Evolutionary conservation across 768 basidiomycete genomes (phyloP).

Genomic region (Saitozyma podzolica): DNA sequence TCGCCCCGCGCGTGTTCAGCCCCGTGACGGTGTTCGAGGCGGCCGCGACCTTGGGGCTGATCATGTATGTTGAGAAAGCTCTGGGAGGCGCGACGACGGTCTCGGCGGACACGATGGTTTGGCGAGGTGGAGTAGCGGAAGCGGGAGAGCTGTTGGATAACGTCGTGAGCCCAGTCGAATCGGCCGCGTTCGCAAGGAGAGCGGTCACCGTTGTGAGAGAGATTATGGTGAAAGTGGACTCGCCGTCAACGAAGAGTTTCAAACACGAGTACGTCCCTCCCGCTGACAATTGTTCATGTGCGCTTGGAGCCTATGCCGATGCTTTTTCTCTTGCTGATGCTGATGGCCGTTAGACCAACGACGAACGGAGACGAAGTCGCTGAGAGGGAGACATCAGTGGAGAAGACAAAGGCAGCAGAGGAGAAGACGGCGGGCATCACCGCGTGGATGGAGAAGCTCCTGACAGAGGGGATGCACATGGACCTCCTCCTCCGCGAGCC

Average conservation of each 20-base stretch:
- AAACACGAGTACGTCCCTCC: neutral
- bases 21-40: slow-evolving; percentile 40
- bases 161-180: slow-evolving; percentile 17
- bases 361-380: no score
- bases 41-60: slow-evolving; percentile 28
- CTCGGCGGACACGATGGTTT: slow-evolving; percentile 11
- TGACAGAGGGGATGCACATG: slow-evolving; percentile 19
- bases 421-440: neutral
- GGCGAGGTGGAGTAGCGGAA: slow-evolving; percentile 31
- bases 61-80: slow-evolving; percentile 33
- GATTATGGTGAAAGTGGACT: slow-evolving; percentile 27
- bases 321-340: no score
- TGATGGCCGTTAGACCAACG: no score
- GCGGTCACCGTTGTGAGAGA: slow-evolving; percentile 32
- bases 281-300: no score
- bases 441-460: slow-evolving; percentile 26
- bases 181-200: slow-evolving; percentile 17
- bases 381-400: neutral
- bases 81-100: slow-evolving; percentile 2
- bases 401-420: slow-evolving; percentile 3
- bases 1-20: slow-evolving; percentile 36
- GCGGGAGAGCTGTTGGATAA: slow-evolving; percentile 39
- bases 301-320: no score
- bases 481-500: slow-evolving; percentile 37
- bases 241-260: neutral